phyloP scores from a whole-genome alignment of 2,329 filamentous ascomycete species.

The Coleophoma crateriformis region DNA sequence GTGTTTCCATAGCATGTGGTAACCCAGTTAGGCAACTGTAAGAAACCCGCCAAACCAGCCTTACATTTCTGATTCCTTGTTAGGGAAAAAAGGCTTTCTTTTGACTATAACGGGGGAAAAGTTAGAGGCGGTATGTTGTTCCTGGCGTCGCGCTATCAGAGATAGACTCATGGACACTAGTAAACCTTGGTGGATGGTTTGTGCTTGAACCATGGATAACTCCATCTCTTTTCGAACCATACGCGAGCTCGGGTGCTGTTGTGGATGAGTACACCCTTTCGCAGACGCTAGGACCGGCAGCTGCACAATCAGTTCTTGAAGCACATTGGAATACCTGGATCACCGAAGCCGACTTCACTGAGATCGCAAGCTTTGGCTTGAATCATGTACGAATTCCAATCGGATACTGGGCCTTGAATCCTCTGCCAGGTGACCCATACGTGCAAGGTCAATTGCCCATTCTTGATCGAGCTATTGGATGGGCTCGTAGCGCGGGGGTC shows the following conservation, averaged over 20 bases:
- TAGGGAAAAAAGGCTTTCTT: conserved; percentile 29
- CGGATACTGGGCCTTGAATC: conserved; percentile 58
- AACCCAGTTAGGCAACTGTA: background rate
- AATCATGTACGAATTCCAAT: conserved; percentile 62
- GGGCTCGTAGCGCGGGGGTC: conserved; percentile 51
- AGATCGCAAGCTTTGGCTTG: conserved; percentile 39
- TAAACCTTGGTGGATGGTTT: conserved; percentile 62
- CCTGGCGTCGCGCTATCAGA: background rate
- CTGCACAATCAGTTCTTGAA: conserved; percentile 37
- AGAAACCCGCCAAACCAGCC: too few relatives aligned
- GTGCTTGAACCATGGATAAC: conserved; percentile 46
- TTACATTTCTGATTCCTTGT: conserved; percentile 4
- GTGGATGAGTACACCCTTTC: conserved; percentile 27
- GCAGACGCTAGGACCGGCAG: conserved; percentile 39
- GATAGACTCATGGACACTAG: conserved; percentile 16
- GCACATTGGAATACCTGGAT: conserved; percentile 55
- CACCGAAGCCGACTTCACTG: conserved; percentile 34
- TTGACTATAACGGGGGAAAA: conserved; percentile 47
- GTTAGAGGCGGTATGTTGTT: conserved; percentile 40
- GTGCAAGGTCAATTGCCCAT: conserved; percentile 55
- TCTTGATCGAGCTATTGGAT: conserved; percentile 50
- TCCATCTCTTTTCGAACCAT: conserved; percentile 43
- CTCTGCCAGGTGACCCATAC: conserved; percentile 50
- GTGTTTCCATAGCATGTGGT: background rate
- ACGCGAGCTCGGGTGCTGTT: conserved; percentile 23